Percentiles rank a stretch among this genome's conserved stretches.
Evolutionary conservation across 2,329 filamentous ascomycete genomes (phyloP).

Genomic region (Emydomyces testavorans): DNA sequence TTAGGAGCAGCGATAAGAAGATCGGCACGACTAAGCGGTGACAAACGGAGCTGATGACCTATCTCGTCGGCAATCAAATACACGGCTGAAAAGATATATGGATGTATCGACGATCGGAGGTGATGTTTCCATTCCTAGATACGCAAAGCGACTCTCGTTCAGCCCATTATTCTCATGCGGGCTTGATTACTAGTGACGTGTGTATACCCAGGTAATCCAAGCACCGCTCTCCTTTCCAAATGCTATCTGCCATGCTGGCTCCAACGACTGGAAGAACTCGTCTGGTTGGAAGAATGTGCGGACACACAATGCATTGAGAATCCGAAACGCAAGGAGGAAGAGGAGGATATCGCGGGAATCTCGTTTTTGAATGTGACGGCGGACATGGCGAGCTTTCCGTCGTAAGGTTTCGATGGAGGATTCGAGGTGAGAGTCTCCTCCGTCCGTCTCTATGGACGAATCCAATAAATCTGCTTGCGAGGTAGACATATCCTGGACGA

Average conservation of each 20-base stretch:
- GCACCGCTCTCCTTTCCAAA: conserved; percentile 68
- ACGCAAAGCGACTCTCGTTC: not conserved
- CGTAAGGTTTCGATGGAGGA: not conserved
- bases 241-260: conserved; percentile 82
- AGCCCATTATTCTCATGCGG: conserved; percentile 6
- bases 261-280: conserved; percentile 91
- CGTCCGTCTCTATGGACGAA: conserved; percentile 3
- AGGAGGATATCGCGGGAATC: conserved; percentile 24
- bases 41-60: conserved; percentile 44
- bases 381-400: not conserved
- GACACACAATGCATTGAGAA: conserved; percentile 66
- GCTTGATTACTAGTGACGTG: conserved; percentile 7
- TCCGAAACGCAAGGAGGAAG: conserved; percentile 53
- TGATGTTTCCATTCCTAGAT: conserved; percentile 80
- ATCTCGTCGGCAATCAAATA: conserved; percentile 54
- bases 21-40: conserved; percentile 48
- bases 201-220: conserved; percentile 85
- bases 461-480: conserved; percentile 2
- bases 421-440: not conserved
- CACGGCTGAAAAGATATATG: conserved; percentile 65
- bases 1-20: conserved; percentile 63
- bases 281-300: conserved; percentile 96
- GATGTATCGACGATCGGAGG: conserved; percentile 82
- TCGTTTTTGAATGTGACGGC: not conserved
- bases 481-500: conserved; percentile 6